phyloP scores from a whole-genome alignment of 371 early-diverging fungal species.

The Parasitella parasitica region DNA sequence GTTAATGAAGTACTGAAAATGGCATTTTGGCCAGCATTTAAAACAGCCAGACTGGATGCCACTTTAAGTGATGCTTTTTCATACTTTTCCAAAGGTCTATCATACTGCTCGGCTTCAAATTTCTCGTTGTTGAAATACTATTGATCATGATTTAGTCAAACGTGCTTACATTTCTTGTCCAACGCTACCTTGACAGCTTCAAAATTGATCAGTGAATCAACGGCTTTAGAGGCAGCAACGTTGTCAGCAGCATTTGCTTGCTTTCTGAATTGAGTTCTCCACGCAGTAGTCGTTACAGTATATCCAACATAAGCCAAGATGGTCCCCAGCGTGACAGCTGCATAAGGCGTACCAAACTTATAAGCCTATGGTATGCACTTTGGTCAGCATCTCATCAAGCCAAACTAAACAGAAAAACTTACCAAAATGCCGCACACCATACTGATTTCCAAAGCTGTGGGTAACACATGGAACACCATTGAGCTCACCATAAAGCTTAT shows the following conservation, averaged over 20 bases:
- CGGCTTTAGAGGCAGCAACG: constrained; percentile 86
- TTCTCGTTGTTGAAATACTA: constrained; percentile 89
- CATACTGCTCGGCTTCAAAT: constrained; percentile 85
- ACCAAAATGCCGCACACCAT: constrained; percentile 92
- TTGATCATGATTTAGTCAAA: neutral
- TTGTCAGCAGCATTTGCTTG: constrained; percentile 95
- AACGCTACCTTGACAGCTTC: constrained; percentile 85
- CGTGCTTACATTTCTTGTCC: too few species aligned
- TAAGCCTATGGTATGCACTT: constrained; percentile 49
- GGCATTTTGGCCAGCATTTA: constrained; percentile 93
- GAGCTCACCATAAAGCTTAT: constrained; percentile 91
- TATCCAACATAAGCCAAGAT: constrained; percentile 88
- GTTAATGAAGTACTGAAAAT: constrained; percentile 90
- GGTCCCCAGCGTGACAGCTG: constrained; percentile 81
- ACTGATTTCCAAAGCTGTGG: constrained; percentile 92
- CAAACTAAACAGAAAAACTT: neutral
- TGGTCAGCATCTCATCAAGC: neutral
- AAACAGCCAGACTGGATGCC: constrained; percentile 79
- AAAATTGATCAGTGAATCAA: constrained; percentile 93
- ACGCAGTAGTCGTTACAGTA: constrained; percentile 82
- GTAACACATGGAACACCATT: constrained; percentile 91
- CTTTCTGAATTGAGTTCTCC: constrained; percentile 85
- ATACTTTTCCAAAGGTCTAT: constrained; percentile 81
- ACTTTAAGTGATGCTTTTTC: constrained; percentile 90
- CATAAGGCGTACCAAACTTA: constrained; percentile 84